Evolutionary conservation across 2,329 filamentous ascomycete species (phyloP).

Genomic region (Neopestalotiopsis rosae): DNA sequence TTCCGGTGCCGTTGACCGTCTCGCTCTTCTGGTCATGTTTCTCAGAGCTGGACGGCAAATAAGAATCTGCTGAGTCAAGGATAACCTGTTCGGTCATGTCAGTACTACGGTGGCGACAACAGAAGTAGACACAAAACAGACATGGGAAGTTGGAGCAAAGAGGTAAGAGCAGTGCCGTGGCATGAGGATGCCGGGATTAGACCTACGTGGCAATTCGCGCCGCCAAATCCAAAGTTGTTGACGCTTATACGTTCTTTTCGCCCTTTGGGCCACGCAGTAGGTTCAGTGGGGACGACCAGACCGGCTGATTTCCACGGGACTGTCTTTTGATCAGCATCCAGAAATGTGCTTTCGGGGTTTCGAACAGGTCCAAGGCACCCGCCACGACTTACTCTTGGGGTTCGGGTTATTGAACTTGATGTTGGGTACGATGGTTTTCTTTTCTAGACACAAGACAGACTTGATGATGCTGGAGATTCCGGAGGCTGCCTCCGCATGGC

Average conservation of each 20-base stretch:
- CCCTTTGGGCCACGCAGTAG: slow-evolving; percentile 24
- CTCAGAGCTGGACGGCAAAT: background rate
- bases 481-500: slow-evolving; percentile 41
- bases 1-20: background rate
- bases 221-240: slow-evolving; percentile 36
- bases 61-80: slow-evolving; percentile 5
- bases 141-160: background rate
- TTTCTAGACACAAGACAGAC: slow-evolving; percentile 25
- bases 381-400: slow-evolving; percentile 35
- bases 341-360: slow-evolving; percentile 19
- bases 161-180: background rate
- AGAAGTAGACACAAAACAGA: background rate
- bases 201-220: slow-evolving; percentile 31
- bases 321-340: slow-evolving; percentile 22
- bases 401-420: slow-evolving; percentile 36
- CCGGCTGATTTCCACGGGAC: background rate
- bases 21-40: background rate
- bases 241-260: slow-evolving; percentile 28
- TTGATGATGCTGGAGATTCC: slow-evolving; percentile 35
- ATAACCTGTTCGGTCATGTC: slow-evolving; percentile 4
- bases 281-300: slow-evolving; percentile 6
- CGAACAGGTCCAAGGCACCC: slow-evolving; percentile 41
- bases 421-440: slow-evolving; percentile 35
- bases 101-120: background rate
- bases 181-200: slow-evolving; percentile 25